Conservation (phyloP, 129 eudicot species). For the Arctium lappa region DNA sequence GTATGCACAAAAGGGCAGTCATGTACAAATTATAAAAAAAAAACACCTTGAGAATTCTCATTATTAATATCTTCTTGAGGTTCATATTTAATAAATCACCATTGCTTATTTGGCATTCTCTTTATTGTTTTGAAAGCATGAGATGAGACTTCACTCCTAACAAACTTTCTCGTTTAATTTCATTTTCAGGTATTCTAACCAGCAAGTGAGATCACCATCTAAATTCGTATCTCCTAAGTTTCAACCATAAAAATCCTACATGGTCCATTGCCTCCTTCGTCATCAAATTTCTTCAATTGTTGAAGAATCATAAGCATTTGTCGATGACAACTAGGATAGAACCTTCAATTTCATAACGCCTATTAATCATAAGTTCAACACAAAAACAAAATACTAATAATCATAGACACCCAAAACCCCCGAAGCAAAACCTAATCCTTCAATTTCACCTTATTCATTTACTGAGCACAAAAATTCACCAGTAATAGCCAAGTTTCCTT, state of each 20-base stretch:
- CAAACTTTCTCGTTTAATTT: neutral
- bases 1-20: neutral
- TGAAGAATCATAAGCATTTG: neutral
- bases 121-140: neutral
- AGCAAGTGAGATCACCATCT: conserved; percentile 3
- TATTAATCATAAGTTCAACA: neutral
- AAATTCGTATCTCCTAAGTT: neutral
- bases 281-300: conserved; percentile 5
- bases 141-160: conserved; percentile 7
- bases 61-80: neutral
- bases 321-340: neutral
- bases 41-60: conserved; percentile 3
- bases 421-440: neutral
- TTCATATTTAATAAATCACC: neutral
- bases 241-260: neutral
- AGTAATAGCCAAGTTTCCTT: neutral
- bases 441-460: neutral
- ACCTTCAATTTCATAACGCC: conserved; percentile 6
- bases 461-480: neutral
- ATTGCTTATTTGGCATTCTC: conserved; percentile 3
- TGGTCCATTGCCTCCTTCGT: neutral
- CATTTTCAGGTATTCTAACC: neutral
- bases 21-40: neutral
- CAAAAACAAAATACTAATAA: neutral
- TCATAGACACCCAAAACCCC: neutral